Base-by-base conservation (phyloP, 495 filamentous ascomycete species). In the Bryoglossum gracile region DNA sequence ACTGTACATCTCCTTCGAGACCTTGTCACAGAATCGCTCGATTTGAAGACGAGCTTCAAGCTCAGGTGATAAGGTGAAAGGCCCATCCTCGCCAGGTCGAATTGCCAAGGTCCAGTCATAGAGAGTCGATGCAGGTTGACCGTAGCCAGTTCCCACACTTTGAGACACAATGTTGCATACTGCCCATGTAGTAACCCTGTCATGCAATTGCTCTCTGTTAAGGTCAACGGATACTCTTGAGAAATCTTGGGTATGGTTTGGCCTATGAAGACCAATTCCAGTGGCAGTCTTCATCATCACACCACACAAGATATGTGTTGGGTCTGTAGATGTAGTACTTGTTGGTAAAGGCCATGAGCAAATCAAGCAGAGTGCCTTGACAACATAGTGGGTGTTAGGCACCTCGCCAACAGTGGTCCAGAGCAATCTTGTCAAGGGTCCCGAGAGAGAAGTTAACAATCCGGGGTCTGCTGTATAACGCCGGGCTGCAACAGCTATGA, bases 241-340 rank as follows among this genome's bases (percentile, higher is more conserved):
- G 65, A 95, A 95, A 65, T 95, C 89, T 61, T 94, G 87, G 16
- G 84, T 82, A 65, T 95, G 86, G 33, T 84, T 89, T 6, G 89
- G 89, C 18, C 89, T 81, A 59, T 96, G 89, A 40, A 96, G 76
- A 40, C 89, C 89, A 48, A 91, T 84, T 53, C 91, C 87, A 65
- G 90, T 90, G 11, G 89, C 86, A 44, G 90, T 81, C 62, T 94
- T 89, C 75, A 94, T 85, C 89, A 95, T 90, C 57, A 92, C 75
- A 22, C 89, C 89, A 57, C 84, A 82, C 9, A 94, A 71, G 68
- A 94, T 94, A 58, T 94, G 90, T 0, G 89, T 95, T 1, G 88
- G 87, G 62, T 96, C 89, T 5, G 78, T 80, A 3, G 86, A 85
- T 5, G 88, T 94, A 17, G 84, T 91, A 62, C 83, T 90, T 3